phyloP scores from a whole-genome alignment of 129 eudicot genomes.

The Helichrysum umbraculigerum region DNA sequence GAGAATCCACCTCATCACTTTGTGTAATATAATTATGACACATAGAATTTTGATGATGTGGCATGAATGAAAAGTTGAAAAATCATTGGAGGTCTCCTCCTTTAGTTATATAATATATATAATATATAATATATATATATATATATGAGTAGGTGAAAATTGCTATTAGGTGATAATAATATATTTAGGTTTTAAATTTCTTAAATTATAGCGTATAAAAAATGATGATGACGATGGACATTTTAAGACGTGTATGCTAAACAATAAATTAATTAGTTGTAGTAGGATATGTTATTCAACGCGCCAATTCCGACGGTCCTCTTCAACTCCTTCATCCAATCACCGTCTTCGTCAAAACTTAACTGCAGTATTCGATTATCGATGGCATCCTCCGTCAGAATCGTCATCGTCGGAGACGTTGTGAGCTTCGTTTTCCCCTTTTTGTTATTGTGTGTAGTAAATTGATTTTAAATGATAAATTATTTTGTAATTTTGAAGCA shows the following conservation, averaged over 20 bases:
- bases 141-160: too few relatives aligned
- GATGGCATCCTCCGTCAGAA: slow-evolving; percentile 69
- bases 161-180: too few relatives aligned
- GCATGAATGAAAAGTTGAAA: too few relatives aligned
- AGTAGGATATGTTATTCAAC: slow-evolving; percentile 37
- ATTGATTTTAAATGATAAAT: not conserved
- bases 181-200: too few relatives aligned
- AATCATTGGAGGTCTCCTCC: too few relatives aligned
- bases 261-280: not conserved
- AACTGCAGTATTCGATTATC: slow-evolving; percentile 33
- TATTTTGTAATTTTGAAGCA: slow-evolving; percentile 53
- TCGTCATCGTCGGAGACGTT: slow-evolving; percentile 86
- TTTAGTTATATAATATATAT: too few relatives aligned
- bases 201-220: too few relatives aligned
- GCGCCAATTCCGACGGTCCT: slow-evolving; percentile 37
- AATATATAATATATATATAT: too few relatives aligned
- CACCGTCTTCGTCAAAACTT: slow-evolving; percentile 25
- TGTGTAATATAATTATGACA: too few relatives aligned
- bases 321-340: slow-evolving; percentile 15
- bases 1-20: too few relatives aligned
- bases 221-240: too few relatives aligned
- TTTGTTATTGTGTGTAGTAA: not conserved
- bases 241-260: not conserved
- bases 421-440: slow-evolving; percentile 43
- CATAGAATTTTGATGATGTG: too few relatives aligned